Conservation (phyloP, 225 moss, liverwort and hornwort genomes). For the Rhytidiadelphus loreus region DNA sequence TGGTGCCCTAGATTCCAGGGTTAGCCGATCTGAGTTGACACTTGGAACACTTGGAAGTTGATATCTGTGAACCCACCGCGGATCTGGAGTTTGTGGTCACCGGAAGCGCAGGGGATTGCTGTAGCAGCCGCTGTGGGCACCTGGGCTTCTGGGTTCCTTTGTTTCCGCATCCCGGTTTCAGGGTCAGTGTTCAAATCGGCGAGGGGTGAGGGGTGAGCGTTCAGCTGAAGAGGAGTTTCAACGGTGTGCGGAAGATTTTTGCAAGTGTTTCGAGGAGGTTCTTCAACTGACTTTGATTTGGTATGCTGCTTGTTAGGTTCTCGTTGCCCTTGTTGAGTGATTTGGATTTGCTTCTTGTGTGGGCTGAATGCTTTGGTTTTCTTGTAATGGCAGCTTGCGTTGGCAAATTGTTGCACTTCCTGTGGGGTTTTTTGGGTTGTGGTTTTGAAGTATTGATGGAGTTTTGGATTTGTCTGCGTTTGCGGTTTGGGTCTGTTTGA, state of each 20-base stretch:
- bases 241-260: not conserved
- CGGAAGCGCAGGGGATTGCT: not conserved
- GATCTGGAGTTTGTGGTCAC: conserved; percentile 10
- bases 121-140: not conserved
- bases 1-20: not conserved
- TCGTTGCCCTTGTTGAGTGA: not conserved
- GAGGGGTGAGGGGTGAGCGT: not conserved
- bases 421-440: not conserved
- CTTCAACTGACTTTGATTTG: not conserved
- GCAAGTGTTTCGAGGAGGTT: not conserved
- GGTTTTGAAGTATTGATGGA: not conserved
- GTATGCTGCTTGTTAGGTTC: not conserved
- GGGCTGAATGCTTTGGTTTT: not conserved
- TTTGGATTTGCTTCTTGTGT: not conserved
- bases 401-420: not conserved
- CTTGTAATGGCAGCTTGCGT: not conserved
- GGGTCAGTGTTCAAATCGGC: not conserved
- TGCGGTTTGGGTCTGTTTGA: not conserved
- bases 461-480: not conserved
- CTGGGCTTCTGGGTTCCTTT: not conserved
- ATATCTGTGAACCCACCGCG: not conserved
- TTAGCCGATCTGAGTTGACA: not conserved
- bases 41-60: not conserved
- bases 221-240: not conserved
- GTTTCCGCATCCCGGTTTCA: not conserved